Conservation (phyloP, 2,329 filamentous ascomycete species). For the Lachnellula arida region DNA sequence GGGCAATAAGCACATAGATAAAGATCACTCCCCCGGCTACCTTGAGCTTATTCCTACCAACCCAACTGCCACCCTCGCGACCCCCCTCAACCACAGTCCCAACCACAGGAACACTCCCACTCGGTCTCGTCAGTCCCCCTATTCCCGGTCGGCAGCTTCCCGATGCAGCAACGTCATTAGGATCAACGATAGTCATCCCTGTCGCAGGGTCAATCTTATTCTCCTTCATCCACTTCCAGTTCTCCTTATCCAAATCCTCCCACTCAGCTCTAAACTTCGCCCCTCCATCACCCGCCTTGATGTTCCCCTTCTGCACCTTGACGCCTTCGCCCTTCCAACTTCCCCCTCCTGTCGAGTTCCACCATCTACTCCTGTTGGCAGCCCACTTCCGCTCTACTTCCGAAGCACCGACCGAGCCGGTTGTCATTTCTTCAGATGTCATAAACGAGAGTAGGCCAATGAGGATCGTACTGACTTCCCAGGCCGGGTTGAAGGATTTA, state of each 20-base stretch:
- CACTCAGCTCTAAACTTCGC: conserved; percentile 86
- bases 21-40: conserved; percentile 68
- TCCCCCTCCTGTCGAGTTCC: conserved; percentile 86
- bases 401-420: conserved; percentile 75
- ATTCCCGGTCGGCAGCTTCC: conserved; percentile 52
- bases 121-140: conserved; percentile 59
- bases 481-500: conserved; percentile 95
- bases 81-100: conserved; percentile 72
- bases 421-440: conserved; percentile 99
- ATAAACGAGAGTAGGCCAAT: conserved; percentile 95
- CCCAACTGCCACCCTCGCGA: conserved; percentile 78
- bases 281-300: conserved; percentile 89
- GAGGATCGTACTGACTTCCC: conserved; percentile 95
- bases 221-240: conserved; percentile 87
- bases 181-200: conserved; percentile 55
- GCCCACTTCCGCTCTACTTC: conserved; percentile 73
- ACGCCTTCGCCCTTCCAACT: conserved; percentile 30
- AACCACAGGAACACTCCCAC: conserved; percentile 47
- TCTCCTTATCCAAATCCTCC: conserved; percentile 83
- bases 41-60: conserved; percentile 73
- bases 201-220: conserved; percentile 73
- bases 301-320: conserved; percentile 60
- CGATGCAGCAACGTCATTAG: conserved; percentile 40
- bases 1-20: conserved; percentile 75
- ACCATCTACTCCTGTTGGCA: conserved; percentile 80